phyloP scores from a whole-genome alignment of 163 green algal genomes.

The Chloroidium sp. region DNA sequence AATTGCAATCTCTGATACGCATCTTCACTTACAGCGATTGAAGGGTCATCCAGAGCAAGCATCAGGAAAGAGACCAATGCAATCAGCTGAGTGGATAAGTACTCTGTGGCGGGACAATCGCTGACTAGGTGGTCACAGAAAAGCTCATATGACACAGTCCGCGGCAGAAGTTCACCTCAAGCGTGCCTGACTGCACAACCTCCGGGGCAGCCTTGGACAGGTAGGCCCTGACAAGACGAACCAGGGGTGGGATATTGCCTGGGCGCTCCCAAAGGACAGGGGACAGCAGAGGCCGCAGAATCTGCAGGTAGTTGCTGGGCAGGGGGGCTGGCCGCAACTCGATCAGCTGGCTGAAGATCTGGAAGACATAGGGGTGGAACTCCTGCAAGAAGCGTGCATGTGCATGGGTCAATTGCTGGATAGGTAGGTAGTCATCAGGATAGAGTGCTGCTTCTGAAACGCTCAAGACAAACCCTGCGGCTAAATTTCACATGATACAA shows the following conservation, averaged over 20 bases:
- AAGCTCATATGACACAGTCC: no score
- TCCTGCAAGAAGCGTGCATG: slow-evolving; percentile 50
- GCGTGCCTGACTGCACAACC: slow-evolving; percentile 41
- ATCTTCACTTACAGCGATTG: no score
- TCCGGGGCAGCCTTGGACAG: slow-evolving; percentile 59
- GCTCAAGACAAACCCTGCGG: no score
- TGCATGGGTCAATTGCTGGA: slow-evolving; percentile 5
- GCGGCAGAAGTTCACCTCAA: not conserved
- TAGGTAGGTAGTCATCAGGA: no score
- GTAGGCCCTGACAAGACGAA: slow-evolving; percentile 87
- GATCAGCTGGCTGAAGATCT: slow-evolving; percentile 73
- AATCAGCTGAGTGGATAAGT: no score
- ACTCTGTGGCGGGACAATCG: no score
- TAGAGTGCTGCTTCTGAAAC: no score
- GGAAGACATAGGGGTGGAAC: slow-evolving; percentile 97
- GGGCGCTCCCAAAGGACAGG: slow-evolving; percentile 84
- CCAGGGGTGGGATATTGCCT: slow-evolving; percentile 89
- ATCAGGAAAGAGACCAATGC: no score
- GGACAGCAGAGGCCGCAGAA: slow-evolving; percentile 82
- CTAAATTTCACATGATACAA: no score
- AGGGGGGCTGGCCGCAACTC: slow-evolving; percentile 44
- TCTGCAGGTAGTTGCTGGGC: slow-evolving; percentile 57
- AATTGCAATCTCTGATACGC: no score
- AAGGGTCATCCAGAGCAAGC: no score
- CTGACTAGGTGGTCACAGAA: no score